Conservation (phyloP, 1,284 basidiomycete genomes). For the Cutaneotrichosporon sp. region DNA sequence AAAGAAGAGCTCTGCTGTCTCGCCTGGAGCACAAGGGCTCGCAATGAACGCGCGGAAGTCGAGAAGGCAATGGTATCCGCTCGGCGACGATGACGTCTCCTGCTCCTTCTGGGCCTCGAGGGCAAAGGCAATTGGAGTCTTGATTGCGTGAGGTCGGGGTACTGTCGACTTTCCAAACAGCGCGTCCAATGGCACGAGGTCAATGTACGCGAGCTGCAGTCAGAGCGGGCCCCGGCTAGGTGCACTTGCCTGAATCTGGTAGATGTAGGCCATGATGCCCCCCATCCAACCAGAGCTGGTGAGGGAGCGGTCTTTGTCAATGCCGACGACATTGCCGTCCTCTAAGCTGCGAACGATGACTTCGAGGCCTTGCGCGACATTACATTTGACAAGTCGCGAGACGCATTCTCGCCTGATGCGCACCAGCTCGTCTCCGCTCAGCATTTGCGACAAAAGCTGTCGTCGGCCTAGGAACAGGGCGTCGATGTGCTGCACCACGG, state of each 20-base stretch:
- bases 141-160: slow-evolving; percentile 11
- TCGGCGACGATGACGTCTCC: slow-evolving; percentile 4
- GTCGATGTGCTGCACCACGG: slow-evolving; percentile 84
- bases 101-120: background rate
- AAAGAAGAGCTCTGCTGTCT: slow-evolving; percentile 89
- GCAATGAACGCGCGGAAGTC: slow-evolving; percentile 89
- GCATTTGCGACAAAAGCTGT: slow-evolving; percentile 80
- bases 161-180: slow-evolving; percentile 28
- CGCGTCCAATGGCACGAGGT: slow-evolving; percentile 52
- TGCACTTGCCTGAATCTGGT: slow-evolving; percentile 55
- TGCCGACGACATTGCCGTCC: slow-evolving; percentile 79
- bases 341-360: slow-evolving; percentile 91
- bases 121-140: slow-evolving; percentile 8
- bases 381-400: slow-evolving; percentile 77
- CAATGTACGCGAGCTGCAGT: slow-evolving; percentile 68
- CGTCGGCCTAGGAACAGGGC: slow-evolving; percentile 81
- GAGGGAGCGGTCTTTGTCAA: slow-evolving; percentile 68
- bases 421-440: slow-evolving; percentile 80
- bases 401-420: slow-evolving; percentile 83
- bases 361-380: slow-evolving; percentile 85
- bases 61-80: slow-evolving; percentile 75
- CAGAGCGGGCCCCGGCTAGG: background rate
- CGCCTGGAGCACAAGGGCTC: slow-evolving; percentile 78
- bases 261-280: slow-evolving; percentile 60
- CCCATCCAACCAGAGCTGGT: slow-evolving; percentile 74